phyloP scores from a whole-genome alignment of 768 basidiomycete genomes.

The Rhodotorula toruloides region DNA sequence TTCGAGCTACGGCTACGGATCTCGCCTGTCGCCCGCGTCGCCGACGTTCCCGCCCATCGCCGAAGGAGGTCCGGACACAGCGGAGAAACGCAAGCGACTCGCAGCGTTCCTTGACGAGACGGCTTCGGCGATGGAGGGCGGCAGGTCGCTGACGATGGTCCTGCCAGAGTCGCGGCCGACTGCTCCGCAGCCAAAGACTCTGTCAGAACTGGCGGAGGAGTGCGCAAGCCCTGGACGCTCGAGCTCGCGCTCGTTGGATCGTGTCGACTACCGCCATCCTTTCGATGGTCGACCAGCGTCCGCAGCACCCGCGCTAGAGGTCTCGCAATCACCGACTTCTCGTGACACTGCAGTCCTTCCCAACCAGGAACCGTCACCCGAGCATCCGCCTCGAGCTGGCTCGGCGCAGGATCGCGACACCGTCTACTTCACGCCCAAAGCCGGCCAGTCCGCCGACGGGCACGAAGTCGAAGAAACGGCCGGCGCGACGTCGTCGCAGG shows the following conservation, averaged over 20 bases:
- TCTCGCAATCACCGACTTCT: background rate
- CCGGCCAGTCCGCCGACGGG: background rate
- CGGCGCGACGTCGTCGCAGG: no score
- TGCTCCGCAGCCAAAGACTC: background rate
- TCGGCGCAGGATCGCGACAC: no score
- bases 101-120: constrained; percentile 33
- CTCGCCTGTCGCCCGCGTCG: constrained; percentile 67
- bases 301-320: background rate
- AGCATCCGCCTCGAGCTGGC: no score
- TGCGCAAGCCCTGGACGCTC: background rate
- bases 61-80: background rate
- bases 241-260: background rate
- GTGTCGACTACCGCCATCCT: background rate
- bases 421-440: constrained; percentile 11
- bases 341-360: no score
- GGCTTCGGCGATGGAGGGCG: constrained; percentile 38
- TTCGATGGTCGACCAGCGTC: background rate
- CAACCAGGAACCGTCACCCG: no score
- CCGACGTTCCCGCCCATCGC: background rate
- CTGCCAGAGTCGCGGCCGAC: constrained; percentile 12
- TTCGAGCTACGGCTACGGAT: constrained; percentile 29
- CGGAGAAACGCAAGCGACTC: constrained; percentile 26
- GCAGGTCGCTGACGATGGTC: constrained; percentile 36
- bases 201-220: constrained; percentile 8
- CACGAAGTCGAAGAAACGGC: background rate